These are phyloP conservation scores for Didymella lethalis DNA, from an alignment of 2,329 filamentous ascomycete genomes.

Conservation along the genomic window DNA sequence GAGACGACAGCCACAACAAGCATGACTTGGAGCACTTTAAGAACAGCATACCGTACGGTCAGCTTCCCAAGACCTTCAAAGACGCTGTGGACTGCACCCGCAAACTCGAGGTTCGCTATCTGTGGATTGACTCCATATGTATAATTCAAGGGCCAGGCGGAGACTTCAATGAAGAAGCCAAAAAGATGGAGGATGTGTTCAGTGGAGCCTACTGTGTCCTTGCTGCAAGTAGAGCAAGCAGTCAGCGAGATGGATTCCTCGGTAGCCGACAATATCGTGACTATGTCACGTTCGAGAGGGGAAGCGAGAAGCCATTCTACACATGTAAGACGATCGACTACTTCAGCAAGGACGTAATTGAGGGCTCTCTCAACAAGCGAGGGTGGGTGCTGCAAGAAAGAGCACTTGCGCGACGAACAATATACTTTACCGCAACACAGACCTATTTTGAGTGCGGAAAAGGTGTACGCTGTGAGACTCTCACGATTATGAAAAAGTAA, in stretches of 20 bases:
- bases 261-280: not conserved
- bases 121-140: conserved; percentile 44
- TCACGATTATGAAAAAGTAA: conserved; percentile 28
- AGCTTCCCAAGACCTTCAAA: conserved; percentile 29
- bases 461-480: conserved; percentile 30
- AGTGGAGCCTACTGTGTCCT: conserved; percentile 35
- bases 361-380: conserved; percentile 23
- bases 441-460: conserved; percentile 40
- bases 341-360: conserved; percentile 30
- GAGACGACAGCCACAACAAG: not conserved
- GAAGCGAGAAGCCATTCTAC: conserved; percentile 9
- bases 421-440: conserved; percentile 37
- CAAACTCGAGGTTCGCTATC: conserved; percentile 24
- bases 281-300: not conserved
- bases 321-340: conserved; percentile 32
- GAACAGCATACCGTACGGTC: not conserved
- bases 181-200: conserved; percentile 35
- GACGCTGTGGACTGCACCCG: conserved; percentile 34
- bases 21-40: not conserved
- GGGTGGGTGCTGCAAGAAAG: conserved; percentile 42
- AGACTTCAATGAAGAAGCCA: conserved; percentile 33
- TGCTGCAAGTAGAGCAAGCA: conserved; percentile 27
- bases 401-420: conserved; percentile 33
- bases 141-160: conserved; percentile 33
- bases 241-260: conserved; percentile 27